Percentiles rank a stretch among this genome's conserved stretches.
phyloP scores from a whole-genome alignment of 768 basidiomycete species.

The Baorangia bicolor region DNA sequence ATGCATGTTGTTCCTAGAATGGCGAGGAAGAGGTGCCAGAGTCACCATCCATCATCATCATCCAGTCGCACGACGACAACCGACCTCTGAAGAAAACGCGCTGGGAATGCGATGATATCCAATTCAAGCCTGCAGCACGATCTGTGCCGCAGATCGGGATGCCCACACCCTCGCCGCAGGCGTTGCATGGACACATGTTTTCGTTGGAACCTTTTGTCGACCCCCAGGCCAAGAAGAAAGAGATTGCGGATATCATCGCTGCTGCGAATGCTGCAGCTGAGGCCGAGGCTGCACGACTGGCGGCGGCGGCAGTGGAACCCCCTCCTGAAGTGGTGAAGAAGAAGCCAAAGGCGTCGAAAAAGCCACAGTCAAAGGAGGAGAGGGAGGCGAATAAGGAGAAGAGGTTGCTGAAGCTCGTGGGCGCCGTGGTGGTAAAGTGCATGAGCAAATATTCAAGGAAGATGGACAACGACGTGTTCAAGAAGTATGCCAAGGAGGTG shows the following conservation, averaged over 20 bases:
- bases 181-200: not conserved
- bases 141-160: not conserved
- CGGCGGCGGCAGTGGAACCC: slow-evolving; percentile 12
- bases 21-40: slow-evolving; percentile 32
- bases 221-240: slow-evolving; percentile 20
- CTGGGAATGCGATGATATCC: slow-evolving; percentile 25
- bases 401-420: slow-evolving; percentile 76
- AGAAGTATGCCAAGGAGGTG: slow-evolving; percentile 95
- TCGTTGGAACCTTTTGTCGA: not conserved
- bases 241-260: slow-evolving; percentile 42
- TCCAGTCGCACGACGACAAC: slow-evolving; percentile 27
- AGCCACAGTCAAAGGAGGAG: slow-evolving; percentile 50
- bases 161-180: not conserved
- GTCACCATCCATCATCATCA: slow-evolving; percentile 15
- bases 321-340: slow-evolving; percentile 20
- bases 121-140: slow-evolving; percentile 15
- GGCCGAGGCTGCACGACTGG: slow-evolving; percentile 33
- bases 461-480: slow-evolving; percentile 81
- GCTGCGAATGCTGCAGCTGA: slow-evolving; percentile 37
- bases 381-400: slow-evolving; percentile 78
- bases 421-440: slow-evolving; percentile 84
- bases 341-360: slow-evolving; percentile 35
- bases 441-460: slow-evolving; percentile 87
- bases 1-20: slow-evolving; percentile 17
- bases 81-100: slow-evolving; percentile 35